Base-by-base conservation (phyloP, 2,329 filamentous ascomycete species). In the Aureobasidium sp. region DNA sequence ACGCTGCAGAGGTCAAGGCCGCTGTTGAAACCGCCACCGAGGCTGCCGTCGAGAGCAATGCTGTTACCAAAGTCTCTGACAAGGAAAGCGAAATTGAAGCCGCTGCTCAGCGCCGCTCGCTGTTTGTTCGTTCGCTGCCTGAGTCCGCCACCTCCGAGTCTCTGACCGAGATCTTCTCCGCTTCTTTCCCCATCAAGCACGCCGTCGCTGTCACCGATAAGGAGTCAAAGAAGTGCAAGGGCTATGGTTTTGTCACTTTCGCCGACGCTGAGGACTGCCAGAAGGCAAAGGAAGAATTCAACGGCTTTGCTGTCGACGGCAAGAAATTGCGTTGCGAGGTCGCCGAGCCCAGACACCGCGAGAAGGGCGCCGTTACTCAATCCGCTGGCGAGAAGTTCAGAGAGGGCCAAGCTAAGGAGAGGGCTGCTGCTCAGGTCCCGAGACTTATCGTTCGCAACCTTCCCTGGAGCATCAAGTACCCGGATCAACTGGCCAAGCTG, bases 231-330 rank as follows among this genome's bases (percentile, higher is more conserved):
- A 79, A 86, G 67, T 97, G 91, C 14, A 88, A 90, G 71, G 93
- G 94, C 21, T 99, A 91, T 74, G 94, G 94, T 59, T 99, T 99
- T 75, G 93, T 99, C 62, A 97, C 94, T 2, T 94, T 99, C 70
- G 90, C 92, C 68, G 94, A 99, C 72, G 84, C 89, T 34, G 92
- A 97, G 66, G 94, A 99, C 78, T 92, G 93, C 13, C 79, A 86
- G 66, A 83, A 87, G 65, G 95, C 94, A 21, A 83, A 89, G 71
- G 83, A 87, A 62, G 88, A 95, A 72, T 84, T 97, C 70, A 85
- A 96, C 74, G 89, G 90, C 64, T 81, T 88, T 49, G 77, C 85
- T 30, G 84, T 96, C 68, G 84, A 91, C 54, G 93, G 92, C 16
- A 86, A 88, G 68, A 90, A 88, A 66, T 86, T 99, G 69, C 86